Base-by-base conservation (phyloP, 192 early-diverging fungal species). In the Coemansia sp. region DNA sequence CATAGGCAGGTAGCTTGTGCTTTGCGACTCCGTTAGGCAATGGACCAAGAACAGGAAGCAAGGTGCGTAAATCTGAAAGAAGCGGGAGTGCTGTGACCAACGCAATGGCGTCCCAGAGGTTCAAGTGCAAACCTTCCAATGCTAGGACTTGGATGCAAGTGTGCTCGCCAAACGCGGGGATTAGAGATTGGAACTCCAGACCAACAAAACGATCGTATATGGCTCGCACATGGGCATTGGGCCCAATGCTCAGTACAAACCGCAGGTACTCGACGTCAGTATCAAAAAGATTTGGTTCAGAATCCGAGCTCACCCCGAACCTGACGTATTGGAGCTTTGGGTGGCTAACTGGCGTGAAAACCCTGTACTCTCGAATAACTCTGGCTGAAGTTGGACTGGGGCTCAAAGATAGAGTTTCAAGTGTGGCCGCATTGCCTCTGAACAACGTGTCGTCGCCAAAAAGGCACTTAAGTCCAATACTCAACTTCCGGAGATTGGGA, bases 401-500 rank as follows among this genome's bases (percentile, higher is more conserved):
- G 2, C 22, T 13, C 10, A 53, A 29, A 22, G 20, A 29, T 10
- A 53, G 16, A 53, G 16, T 38, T 16, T 34, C 18, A 2, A 60
- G 33, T 12, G 57, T 60, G 29, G 16, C 20, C 5, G 47, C 47
- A 11, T 57, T 57, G 1, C 53, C 53, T 11, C 9, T 24, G 5
- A 57, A 57, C 13, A 15, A 7, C 53, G 53, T 57, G 53, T 57
- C 53, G 29, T 57, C 53, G 13, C 53, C 53, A 31, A 57, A 57
- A 13, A 11, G 24, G 24, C 9, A 13, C 2, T 12, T 8, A 12
- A 10, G 11, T 13, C 29, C 22, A 57, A 57, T 57, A 15, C 3
- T 5, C 29, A 57, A 24, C 15, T 11, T 9, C 29, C 53, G 29
- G 15, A 57, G 53, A 3, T 10, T 31, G 22, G 53, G 53, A 15